Percentiles rank a stretch among this genome's conserved stretches.
Conservation (phyloP, 1,284 basidiomycete species). For the Sporisorium reilianum region DNA sequence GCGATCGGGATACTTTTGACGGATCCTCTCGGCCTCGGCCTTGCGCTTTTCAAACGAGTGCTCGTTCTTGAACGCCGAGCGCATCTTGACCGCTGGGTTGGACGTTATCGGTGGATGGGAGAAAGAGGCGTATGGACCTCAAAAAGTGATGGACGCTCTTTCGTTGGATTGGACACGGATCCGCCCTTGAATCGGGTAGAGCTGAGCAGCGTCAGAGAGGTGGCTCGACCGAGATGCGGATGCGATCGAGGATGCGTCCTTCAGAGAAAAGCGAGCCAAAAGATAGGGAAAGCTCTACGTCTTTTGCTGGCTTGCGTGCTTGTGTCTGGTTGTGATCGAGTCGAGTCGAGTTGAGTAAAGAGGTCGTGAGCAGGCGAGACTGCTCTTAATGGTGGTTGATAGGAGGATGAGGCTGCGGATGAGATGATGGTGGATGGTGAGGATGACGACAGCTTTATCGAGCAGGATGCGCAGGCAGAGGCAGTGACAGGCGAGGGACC, state of each 20-base stretch:
- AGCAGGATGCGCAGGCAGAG: background rate
- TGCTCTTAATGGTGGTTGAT: background rate
- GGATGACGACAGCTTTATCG: conserved; percentile 1
- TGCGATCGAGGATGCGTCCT: background rate
- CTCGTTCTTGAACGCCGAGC: conserved; percentile 99
- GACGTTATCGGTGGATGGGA: background rate
- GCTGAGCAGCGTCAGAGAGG: background rate
- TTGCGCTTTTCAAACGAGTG: conserved; percentile 99
- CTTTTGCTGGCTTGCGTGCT: background rate
- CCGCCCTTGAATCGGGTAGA: background rate
- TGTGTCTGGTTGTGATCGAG: background rate
- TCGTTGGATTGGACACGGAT: background rate
- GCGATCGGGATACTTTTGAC: conserved; percentile 97
- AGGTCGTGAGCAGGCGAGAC: background rate
- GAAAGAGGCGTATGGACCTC: too few relatives aligned
- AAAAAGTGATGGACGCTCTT: too few relatives aligned
- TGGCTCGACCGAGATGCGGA: background rate
- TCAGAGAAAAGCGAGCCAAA: background rate
- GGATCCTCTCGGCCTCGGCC: conserved; percentile 92
- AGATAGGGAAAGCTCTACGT: background rate
- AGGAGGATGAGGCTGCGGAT: background rate
- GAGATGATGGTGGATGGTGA: conserved; percentile 3
- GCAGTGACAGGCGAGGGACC: background rate
- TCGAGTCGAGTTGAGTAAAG: background rate
- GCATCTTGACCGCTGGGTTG: conserved; percentile 74